These are phyloP conservation scores for Amoeboaphelidium occidentale DNA, from an alignment of 371 early-diverging fungal species.

Conservation along the genomic window DNA sequence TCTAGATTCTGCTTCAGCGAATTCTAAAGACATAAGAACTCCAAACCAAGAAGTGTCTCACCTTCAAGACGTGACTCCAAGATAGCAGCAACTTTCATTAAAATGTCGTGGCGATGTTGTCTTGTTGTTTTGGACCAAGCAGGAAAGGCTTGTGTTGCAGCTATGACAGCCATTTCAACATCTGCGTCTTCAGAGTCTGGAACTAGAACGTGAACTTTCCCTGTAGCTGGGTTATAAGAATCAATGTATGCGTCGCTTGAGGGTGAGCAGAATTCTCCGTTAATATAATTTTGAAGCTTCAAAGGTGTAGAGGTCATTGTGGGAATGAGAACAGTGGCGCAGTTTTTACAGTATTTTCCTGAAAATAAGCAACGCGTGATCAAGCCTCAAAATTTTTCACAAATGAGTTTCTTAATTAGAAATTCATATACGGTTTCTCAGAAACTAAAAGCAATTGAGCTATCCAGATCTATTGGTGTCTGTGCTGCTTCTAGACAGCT, in stretches of 20 bases:
- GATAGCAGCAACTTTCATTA: conserved; percentile 31
- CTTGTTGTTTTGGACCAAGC: conserved; percentile 29
- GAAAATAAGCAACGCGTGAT: no score
- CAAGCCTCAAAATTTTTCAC: no score
- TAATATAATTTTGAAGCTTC: conserved; percentile 29
- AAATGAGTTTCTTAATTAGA: no score
- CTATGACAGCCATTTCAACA: conserved; percentile 32
- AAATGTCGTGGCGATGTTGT: conserved; percentile 16
- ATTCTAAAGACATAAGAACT: conserved; percentile 8
- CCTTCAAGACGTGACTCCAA: conserved; percentile 22
- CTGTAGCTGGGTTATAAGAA: conserved; percentile 30
- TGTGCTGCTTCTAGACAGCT: no score
- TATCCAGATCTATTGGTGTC: no score
- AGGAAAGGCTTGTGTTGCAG: conserved; percentile 30
- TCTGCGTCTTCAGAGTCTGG: conserved; percentile 33
- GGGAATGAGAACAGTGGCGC: no score
- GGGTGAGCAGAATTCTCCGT: conserved; percentile 22
- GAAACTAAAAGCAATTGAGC: no score
- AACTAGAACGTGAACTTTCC: conserved; percentile 18
- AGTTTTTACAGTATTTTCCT: no score
- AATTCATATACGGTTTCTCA: no score
- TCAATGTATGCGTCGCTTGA: conserved; percentile 21
- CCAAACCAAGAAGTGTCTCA: conserved; percentile 14
- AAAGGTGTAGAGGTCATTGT: not conserved
- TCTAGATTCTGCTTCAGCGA: conserved; percentile 23